These are phyloP conservation scores for Ligustrum vulgare DNA, from an alignment of 257 asterid species.

Conservation along the genomic window DNA sequence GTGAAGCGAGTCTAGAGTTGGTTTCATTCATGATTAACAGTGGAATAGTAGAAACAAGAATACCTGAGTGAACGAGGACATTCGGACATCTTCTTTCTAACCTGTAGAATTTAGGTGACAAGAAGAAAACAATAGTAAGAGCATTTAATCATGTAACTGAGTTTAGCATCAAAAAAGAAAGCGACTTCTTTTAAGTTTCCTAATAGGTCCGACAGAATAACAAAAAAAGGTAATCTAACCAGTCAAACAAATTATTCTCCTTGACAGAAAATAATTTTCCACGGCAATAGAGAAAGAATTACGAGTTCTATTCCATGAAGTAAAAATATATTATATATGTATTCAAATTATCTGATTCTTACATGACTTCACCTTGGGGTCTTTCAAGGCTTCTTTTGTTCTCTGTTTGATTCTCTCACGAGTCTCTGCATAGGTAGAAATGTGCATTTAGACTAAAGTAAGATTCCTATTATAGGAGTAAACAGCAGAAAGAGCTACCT, in stretches of 20 bases:
- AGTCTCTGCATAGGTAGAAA: conserved; percentile 53
- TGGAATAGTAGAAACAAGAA: conserved; percentile 12
- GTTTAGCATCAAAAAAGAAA: not conserved
- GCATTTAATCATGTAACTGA: conserved; percentile 5
- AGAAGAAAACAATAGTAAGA: conserved; percentile 14
- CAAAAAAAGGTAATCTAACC: not conserved
- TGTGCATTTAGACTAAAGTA: conserved; percentile 15
- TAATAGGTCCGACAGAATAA: not conserved
- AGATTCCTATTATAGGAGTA: not conserved
- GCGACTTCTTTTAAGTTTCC: conserved; percentile 9
- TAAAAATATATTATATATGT: conserved; percentile 4
- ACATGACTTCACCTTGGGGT: conserved; percentile 99
- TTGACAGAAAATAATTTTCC: conserved; percentile 1
- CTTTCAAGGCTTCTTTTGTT: conserved; percentile 88
- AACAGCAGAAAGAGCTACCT: conserved; percentile 45
- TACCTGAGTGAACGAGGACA: conserved; percentile 83
- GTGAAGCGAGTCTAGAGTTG: no score
- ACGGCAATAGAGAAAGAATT: not conserved
- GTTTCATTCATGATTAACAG: not conserved
- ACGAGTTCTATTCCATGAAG: conserved; percentile 6
- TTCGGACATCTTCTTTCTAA: conserved; percentile 84
- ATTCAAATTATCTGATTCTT: conserved; percentile 54
- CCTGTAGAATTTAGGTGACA: conserved; percentile 39
- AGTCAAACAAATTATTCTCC: conserved; percentile 11
- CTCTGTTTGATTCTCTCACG: conserved; percentile 67